Base-by-base conservation (phyloP, 495 filamentous ascomycete species). In the Neohortaea acidophila region DNA sequence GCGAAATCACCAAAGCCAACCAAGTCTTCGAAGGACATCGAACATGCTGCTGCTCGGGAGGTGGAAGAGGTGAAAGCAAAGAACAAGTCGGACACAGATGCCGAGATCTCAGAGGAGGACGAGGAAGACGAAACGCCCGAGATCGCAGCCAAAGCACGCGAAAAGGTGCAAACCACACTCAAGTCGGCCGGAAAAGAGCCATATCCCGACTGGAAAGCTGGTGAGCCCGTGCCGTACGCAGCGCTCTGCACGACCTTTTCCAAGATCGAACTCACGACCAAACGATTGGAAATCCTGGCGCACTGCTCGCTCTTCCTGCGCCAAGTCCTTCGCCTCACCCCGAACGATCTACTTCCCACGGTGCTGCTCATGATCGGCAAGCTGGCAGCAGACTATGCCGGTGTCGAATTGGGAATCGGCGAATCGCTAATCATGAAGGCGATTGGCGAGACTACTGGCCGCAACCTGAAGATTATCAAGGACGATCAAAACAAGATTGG, bases 341-440 rank as follows among this genome's bases (percentile, higher is more conserved):
- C 91, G 0, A 68, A 75, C 19, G 89, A 96, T 52, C 68, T 97
- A 4, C 65, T 96, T 2, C 70, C 84, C 2, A 89, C 82, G 1
- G 77, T 96, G 6, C 69, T 87, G 36, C 74, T 97, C 14, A 96
- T 96, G 86, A 84, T 89, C 60, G 94, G 93, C 59, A 96, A 94
- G 52, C 73, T 97, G 23, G 89, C 89, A 10, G 86, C 89, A 1
- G 89, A 97, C 54, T 97, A 94, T 52, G 77, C 86, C 18, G 89
- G 89, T 14, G 81, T 97, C 40, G 89, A 97, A 59, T 66, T 97
- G 13, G 89, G 89, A 21, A 96, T 97, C 53, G 89, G 89, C 29
- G 89, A 97, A 62, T 93, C 84, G 11, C 56, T 97, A 30, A 92
- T 97, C 50, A 94, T 97, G 85, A 97, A 94, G 51, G 81, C 89